Percentiles rank a stretch among this genome's conserved stretches.
These are phyloP conservation scores for Gamsiella multidivaricata DNA, from an alignment of 192 early-diverging fungal species.

Conservation along the genomic window DNA sequence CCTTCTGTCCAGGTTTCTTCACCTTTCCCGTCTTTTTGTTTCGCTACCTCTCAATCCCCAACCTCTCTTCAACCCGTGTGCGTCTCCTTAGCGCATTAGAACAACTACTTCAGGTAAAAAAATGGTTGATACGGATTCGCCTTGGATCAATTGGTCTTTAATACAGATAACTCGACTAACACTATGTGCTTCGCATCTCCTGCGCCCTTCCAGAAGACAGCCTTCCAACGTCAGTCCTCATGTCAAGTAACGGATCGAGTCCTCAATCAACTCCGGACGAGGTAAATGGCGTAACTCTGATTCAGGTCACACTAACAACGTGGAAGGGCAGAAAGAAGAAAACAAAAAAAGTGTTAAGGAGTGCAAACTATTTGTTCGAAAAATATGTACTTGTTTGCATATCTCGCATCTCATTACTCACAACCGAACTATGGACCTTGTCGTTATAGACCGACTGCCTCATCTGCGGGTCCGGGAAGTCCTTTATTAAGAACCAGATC, in stretches of 20 bases:
- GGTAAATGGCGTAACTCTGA: conserved; percentile 19
- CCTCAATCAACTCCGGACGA: conserved; percentile 32
- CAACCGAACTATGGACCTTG: background rate
- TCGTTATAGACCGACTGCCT: conserved; percentile 51
- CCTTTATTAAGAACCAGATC: conserved; percentile 57
- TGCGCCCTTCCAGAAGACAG: too few relatives aligned
- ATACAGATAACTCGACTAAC: too few relatives aligned
- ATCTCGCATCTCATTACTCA: too few relatives aligned
- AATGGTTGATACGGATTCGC: too few relatives aligned
- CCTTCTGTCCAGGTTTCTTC: too few relatives aligned
- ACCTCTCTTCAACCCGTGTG: too few relatives aligned
- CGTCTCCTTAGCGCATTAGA: too few relatives aligned
- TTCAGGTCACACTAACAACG: background rate
- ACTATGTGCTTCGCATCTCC: too few relatives aligned
- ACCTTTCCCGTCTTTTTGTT: too few relatives aligned
- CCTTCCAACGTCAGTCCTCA: background rate
- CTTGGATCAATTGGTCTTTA: too few relatives aligned
- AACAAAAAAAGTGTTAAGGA: background rate
- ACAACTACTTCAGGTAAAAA: too few relatives aligned
- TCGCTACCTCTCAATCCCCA: too few relatives aligned
- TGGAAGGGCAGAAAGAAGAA: background rate
- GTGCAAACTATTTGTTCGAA: background rate
- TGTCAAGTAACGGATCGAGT: conserved; percentile 49
- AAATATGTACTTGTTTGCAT: background rate
- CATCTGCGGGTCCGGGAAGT: conserved; percentile 59